A percentile compares a stretch with the other conserved stretches of the same genome.
Evolutionary conservation across 495 filamentous ascomycete genomes (phyloP).

Genomic region (Xylaria scruposa): DNA sequence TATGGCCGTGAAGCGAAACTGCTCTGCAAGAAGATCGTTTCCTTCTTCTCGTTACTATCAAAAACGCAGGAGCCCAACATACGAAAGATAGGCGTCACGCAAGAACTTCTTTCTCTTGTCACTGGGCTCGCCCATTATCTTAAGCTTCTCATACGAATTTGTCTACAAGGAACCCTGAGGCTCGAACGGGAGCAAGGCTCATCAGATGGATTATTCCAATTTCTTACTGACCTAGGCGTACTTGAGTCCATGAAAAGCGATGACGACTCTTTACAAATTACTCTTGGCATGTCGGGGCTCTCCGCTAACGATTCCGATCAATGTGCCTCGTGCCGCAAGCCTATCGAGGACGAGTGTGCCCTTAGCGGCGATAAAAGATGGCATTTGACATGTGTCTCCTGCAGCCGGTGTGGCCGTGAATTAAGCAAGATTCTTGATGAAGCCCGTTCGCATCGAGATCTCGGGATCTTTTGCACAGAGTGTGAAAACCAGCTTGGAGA

Average conservation of each 20-base stretch:
- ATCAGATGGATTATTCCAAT: constrained; percentile 75
- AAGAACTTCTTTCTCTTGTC: constrained; percentile 92
- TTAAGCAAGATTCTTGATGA: constrained; percentile 68
- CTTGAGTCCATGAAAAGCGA: constrained; percentile 74
- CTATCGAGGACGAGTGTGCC: constrained; percentile 93
- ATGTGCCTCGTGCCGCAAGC: constrained; percentile 78
- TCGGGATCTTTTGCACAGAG: constrained; percentile 69
- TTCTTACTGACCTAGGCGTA: constrained; percentile 80
- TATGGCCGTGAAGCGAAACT: constrained; percentile 96
- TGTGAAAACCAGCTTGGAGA: constrained; percentile 57
- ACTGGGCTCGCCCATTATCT: constrained; percentile 98
- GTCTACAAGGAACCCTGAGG: constrained; percentile 89
- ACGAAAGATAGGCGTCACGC: constrained; percentile 90
- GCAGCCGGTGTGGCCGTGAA: constrained; percentile 75
- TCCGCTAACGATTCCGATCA: constrained; percentile 83
- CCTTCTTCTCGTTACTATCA: constrained; percentile 92
- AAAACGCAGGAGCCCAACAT: constrained; percentile 92
- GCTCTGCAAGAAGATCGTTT: constrained; percentile 98
- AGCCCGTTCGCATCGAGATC: constrained; percentile 69
- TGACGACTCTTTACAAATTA: constrained; percentile 74
- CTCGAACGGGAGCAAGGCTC: constrained; percentile 83
- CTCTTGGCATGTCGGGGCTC: constrained; percentile 71
- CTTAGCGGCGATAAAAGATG: constrained; percentile 75
- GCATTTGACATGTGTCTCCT: constrained; percentile 82
- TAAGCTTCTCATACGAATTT: constrained; percentile 96